Evolutionary conservation across 2,329 filamentous ascomycete genomes (phyloP).

Genomic region (Fusarium sp.): DNA sequence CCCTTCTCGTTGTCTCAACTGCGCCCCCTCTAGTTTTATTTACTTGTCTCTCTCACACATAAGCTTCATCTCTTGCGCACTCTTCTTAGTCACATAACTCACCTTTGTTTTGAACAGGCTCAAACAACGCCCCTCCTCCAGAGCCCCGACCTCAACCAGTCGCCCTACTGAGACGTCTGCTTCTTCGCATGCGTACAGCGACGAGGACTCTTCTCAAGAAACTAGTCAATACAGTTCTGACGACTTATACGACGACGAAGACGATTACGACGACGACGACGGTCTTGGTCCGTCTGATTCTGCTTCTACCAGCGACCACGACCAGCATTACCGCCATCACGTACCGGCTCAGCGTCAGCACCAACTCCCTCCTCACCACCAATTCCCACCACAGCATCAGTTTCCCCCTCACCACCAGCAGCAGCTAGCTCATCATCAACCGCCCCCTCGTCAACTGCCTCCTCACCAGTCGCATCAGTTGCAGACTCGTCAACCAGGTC

Average conservation of each 20-base stretch:
- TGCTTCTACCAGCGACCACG: conserved; percentile 56
- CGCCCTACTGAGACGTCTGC: conserved; percentile 47
- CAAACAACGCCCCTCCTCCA: conserved; percentile 45
- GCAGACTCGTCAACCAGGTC: conserved; percentile 52
- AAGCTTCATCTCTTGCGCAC: conserved; percentile 18
- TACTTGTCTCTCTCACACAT: conserved; percentile 28
- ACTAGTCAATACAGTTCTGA: conserved; percentile 50
- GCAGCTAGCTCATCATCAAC: conserved; percentile 49
- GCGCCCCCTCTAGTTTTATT: conserved; percentile 36
- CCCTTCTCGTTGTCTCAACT: conserved; percentile 32
- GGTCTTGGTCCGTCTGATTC: conserved; percentile 70
- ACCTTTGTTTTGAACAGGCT: conserved; percentile 42
- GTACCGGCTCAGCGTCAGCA: conserved; percentile 47
- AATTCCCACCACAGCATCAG: conserved; percentile 51
- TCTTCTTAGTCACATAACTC: conserved; percentile 30
- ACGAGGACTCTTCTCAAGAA: conserved; percentile 53
- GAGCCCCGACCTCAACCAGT: conserved; percentile 40
- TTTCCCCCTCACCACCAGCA: conserved; percentile 50
- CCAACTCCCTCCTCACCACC: conserved; percentile 49
- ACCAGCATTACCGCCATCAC: conserved; percentile 48
- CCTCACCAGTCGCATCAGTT: conserved; percentile 48
- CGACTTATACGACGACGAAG: conserved; percentile 52
- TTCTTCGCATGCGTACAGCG: conserved; percentile 52
- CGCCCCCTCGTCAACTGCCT: conserved; percentile 50
- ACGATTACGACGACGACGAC: conserved; percentile 54